phyloP scores from a whole-genome alignment of 139 green algal species.

The Trebouxia sp. region DNA sequence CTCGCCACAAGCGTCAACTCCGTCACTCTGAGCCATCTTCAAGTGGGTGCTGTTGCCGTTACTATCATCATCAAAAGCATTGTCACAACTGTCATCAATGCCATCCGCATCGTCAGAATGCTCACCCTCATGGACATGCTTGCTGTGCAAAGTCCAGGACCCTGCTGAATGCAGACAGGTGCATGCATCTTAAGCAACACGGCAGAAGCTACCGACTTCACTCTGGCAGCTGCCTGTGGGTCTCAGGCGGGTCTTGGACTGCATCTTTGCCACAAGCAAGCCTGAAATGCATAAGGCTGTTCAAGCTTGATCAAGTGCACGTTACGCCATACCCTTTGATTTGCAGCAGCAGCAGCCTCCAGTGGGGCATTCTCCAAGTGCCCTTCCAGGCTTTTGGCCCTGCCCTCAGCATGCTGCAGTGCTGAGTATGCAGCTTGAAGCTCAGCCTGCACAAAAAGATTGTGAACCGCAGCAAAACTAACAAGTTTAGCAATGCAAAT shows the following conservation, averaged over 20 bases:
- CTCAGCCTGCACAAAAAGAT: neutral
- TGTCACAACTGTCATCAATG: too few relatives aligned
- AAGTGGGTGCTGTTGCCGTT: too few relatives aligned
- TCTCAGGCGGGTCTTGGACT: too few relatives aligned
- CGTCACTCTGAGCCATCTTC: too few relatives aligned
- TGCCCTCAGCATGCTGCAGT: neutral
- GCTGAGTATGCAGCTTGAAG: neutral
- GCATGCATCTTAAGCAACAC: neutral
- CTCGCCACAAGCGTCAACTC: too few relatives aligned
- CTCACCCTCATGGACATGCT: too few relatives aligned
- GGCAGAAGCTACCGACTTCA: neutral
- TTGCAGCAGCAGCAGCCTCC: neutral
- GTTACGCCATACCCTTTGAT: neutral
- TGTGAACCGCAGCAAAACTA: too few relatives aligned
- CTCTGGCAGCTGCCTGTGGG: too few relatives aligned
- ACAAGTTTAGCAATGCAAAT: too few relatives aligned
- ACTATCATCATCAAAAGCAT: too few relatives aligned
- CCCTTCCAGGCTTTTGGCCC: neutral
- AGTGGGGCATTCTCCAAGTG: neutral
- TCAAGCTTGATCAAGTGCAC: neutral
- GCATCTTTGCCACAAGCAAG: too few relatives aligned
- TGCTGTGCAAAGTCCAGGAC: neutral
- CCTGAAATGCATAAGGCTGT: neutral
- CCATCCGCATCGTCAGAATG: too few relatives aligned
- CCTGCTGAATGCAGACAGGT: neutral